phyloP scores from a whole-genome alignment of 1,284 basidiomycete genomes.

The Athelia sp. region DNA sequence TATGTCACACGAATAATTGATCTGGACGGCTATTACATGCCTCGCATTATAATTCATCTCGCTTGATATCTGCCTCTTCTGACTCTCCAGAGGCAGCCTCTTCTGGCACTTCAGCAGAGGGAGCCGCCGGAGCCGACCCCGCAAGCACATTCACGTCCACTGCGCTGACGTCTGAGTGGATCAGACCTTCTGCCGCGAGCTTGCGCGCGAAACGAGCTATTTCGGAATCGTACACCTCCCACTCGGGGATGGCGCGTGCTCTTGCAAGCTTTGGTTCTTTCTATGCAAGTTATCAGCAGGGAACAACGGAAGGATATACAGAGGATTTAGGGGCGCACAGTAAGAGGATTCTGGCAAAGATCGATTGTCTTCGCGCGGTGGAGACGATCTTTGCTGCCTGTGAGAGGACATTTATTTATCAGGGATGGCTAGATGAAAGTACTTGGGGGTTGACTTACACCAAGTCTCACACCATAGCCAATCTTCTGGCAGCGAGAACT shows the following conservation, averaged over 20 bases:
- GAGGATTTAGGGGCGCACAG: conserved; percentile 45
- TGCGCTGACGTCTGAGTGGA: conserved; percentile 59
- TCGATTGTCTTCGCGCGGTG: conserved; percentile 86
- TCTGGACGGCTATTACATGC: no score
- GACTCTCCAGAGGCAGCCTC: no score
- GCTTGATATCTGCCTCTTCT: no score
- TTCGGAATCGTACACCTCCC: conserved; percentile 88
- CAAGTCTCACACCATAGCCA: conserved; percentile 95
- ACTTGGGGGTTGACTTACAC: conserved; percentile 52
- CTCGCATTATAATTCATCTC: no score
- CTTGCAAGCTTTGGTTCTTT: conserved; percentile 95
- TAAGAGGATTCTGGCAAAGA: conserved; percentile 88
- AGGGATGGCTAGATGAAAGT: conserved; percentile 7
- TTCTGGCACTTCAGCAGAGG: no score
- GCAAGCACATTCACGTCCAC: conserved; percentile 76
- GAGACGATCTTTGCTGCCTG: conserved; percentile 76
- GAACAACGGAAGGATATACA: background rate
- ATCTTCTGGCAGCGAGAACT: conserved; percentile 84
- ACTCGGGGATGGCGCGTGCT: conserved; percentile 94
- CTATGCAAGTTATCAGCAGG: conserved; percentile 32
- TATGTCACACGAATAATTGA: no score
- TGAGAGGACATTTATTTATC: conserved; percentile 4
- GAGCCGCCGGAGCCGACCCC: no score
- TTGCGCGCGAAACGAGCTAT: conserved; percentile 70
- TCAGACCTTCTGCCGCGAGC: conserved; percentile 61